A percentile compares a stretch with the other conserved stretches of the same genome.
Conservation (phyloP, 495 filamentous ascomycete genomes). For the Margaritispora aquatica region DNA sequence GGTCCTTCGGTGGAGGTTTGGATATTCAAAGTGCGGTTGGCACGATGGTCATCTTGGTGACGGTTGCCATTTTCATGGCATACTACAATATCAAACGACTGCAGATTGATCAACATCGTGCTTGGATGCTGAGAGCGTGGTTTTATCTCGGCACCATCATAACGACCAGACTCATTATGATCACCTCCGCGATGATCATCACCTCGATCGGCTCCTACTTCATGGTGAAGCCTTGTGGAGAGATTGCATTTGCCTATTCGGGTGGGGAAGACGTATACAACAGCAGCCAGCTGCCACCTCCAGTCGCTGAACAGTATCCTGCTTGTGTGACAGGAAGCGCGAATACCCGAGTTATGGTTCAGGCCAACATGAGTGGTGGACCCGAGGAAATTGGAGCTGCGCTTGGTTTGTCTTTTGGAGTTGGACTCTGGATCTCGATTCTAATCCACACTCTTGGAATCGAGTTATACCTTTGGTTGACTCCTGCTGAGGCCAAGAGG, state of each 20-base stretch:
- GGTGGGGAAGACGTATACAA: not conserved
- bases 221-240: conserved; percentile 33
- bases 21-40: conserved; percentile 33
- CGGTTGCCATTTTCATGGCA: conserved; percentile 29
- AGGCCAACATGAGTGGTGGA: conserved; percentile 24
- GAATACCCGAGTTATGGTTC: conserved; percentile 26
- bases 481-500: conserved; percentile 40
- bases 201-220: conserved; percentile 29
- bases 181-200: conserved; percentile 29
- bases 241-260: conserved; percentile 26
- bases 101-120: conserved; percentile 50
- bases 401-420: conserved; percentile 36
- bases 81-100: conserved; percentile 44
- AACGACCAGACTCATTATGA: conserved; percentile 37
- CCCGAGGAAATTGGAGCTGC: conserved; percentile 29
- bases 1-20: conserved; percentile 38
- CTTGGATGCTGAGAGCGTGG: conserved; percentile 49
- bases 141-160: conserved; percentile 41
- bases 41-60: conserved; percentile 31
- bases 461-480: conserved; percentile 46
- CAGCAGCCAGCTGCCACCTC: conserved; percentile 14
- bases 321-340: conserved; percentile 28
- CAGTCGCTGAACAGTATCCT: conserved; percentile 31
- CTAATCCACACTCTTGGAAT: conserved; percentile 37
- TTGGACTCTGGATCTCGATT: conserved; percentile 37